Evolutionary conservation across 305 asterid species (phyloP), one percentile per base, ranked within the genome.

Genomic region (Ilex paraguariensis): DNA sequence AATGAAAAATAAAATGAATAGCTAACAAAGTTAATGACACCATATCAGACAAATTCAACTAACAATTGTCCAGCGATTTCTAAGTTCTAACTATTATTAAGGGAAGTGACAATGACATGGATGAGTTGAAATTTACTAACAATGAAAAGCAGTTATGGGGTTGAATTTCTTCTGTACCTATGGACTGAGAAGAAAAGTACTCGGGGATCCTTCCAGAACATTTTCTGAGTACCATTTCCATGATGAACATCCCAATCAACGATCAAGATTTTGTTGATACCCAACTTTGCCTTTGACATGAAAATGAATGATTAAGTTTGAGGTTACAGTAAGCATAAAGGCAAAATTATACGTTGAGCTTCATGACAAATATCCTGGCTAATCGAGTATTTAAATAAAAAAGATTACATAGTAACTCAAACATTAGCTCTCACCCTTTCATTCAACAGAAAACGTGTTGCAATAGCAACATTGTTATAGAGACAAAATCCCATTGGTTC

Each of bases 161-260:
- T 36, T 36, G 42, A 36, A 36, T 36, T 36, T 36, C 39, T 53
- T 32, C 54, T 56, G 50, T 80, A 93, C 99, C 99, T 87, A 67
- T 93, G 99, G 62, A 93, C 99, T 45, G 99, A 93, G 88, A 93
- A 93, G 87, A 87, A 93, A 31, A 90, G 95, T 54, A 86, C 97
- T 67, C 86, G 91, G 56, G 95, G 81, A 59, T 93, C 99, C 39
- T 84, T 71, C 83, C 88, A 93, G 73, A 93, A 93, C 84, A 76
- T 86, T 53, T 87, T 86, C 65, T 93, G 99, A 77, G 99, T 93
- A 61, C 95, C 96, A 79, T 93, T 93, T 73, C 97, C 99, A 74
- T 93, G 99, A 71, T 93, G 99, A n/a, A 90, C 99, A 77, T 93
- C 99, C 99, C 99, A 93, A 64, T 93, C 99, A 74, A 93, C 96